phyloP scores from a whole-genome alignment of 2,329 filamentous ascomycete genomes.

The Aspergillus felis region DNA sequence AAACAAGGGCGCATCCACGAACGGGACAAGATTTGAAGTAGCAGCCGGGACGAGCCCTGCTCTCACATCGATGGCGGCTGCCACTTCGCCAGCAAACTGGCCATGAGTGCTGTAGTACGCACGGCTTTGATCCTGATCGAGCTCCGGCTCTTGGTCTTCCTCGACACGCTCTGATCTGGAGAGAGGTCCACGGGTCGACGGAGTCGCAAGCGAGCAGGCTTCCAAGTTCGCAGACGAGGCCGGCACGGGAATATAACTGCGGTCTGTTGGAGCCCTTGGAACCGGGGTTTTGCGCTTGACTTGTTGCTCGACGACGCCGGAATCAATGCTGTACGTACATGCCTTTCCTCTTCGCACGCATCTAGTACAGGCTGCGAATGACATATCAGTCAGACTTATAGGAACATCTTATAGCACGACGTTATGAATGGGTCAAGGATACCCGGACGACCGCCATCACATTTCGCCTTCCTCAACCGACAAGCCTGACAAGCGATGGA shows the following conservation, averaged over 20 bases:
- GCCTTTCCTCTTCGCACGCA: slow-evolving; percentile 7
- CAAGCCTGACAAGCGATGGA: slow-evolving; percentile 15
- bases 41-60: slow-evolving; percentile 3
- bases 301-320: neutral
- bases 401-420: too few species aligned
- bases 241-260: neutral
- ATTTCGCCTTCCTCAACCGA: slow-evolving; percentile 16
- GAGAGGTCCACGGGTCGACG: neutral
- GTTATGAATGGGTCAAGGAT: neutral
- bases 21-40: slow-evolving; percentile 9
- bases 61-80: slow-evolving; percentile 14
- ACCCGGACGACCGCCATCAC: slow-evolving; percentile 15
- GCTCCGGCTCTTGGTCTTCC: neutral
- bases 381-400: neutral
- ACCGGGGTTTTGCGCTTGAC: neutral
- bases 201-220: neutral
- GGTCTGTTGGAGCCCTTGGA: neutral
- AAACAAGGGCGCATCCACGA: slow-evolving; percentile 19
- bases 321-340: slow-evolving; percentile 10
- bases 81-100: slow-evolving; percentile 12
- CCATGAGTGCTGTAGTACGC: slow-evolving; percentile 13
- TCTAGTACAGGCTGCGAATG: slow-evolving; percentile 6
- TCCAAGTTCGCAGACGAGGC: neutral
- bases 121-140: neutral
- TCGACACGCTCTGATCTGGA: neutral